phyloP scores from a whole-genome alignment of 331 rosid species.

The Malus hybrid region DNA sequence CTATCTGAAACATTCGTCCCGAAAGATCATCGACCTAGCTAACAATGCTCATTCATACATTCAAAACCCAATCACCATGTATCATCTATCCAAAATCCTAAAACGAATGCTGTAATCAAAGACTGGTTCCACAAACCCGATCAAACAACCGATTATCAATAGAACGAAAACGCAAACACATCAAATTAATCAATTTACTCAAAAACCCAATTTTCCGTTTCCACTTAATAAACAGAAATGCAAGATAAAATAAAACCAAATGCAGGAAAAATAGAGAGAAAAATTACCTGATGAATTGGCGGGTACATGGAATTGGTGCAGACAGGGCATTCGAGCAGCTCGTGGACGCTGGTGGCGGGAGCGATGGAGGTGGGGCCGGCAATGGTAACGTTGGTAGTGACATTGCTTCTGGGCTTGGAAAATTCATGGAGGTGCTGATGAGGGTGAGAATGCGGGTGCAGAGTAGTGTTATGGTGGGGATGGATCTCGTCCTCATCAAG shows the following conservation, averaged over 20 bases:
- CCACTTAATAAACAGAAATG: neutral
- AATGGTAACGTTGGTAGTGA: constrained; percentile 22
- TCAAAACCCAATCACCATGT: neutral
- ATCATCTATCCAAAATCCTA: neutral
- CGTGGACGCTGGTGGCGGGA: constrained; percentile 98
- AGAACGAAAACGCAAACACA: neutral
- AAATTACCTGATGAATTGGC: constrained; percentile 86
- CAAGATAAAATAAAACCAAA: neutral
- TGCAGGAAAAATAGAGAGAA: neutral
- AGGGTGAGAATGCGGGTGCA: constrained; percentile 38
- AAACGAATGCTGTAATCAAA: neutral
- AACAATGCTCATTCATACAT: neutral
- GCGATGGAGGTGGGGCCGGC: constrained; percentile 54
- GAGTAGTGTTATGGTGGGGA: constrained; percentile 32
- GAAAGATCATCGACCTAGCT: neutral
- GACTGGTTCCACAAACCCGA: neutral
- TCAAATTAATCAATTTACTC: neutral
- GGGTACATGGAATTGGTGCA: constrained; percentile 99
- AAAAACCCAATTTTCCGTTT: neutral
- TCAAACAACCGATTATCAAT: neutral
- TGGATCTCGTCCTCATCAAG: constrained; percentile 98
- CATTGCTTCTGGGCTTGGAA: constrained; percentile 61
- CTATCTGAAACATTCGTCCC: neutral
- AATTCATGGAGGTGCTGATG: constrained; percentile 67
- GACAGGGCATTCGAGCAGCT: constrained; percentile 95